Evolutionary conservation across 2,329 filamentous ascomycete species (phyloP).

Genomic region (Nigrospora oryzae): DNA sequence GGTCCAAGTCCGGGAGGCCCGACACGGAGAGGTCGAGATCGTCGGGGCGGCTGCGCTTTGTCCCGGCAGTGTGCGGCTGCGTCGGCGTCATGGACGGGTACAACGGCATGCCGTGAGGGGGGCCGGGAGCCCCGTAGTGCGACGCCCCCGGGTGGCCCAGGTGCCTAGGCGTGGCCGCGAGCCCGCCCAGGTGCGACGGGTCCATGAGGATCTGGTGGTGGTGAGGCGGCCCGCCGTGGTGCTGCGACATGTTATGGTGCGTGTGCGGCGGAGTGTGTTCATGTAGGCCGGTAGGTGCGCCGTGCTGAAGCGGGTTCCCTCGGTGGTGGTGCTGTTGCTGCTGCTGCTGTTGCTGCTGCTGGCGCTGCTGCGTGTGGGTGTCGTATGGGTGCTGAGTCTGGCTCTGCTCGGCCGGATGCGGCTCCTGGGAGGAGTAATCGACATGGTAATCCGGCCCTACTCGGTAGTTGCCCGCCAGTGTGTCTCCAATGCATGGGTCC

Average conservation of each 20-base stretch:
- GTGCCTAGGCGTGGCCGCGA: constrained; percentile 32
- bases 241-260: constrained; percentile 31
- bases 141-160: constrained; percentile 42
- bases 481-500: constrained; percentile 64
- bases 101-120: constrained; percentile 38
- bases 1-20: constrained; percentile 42
- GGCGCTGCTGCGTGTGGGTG: constrained; percentile 17
- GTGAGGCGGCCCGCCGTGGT: constrained; percentile 32
- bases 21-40: constrained; percentile 48
- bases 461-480: constrained; percentile 68
- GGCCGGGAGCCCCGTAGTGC: constrained; percentile 41
- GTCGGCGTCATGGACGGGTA: constrained; percentile 40
- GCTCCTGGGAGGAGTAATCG: constrained; percentile 63
- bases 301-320: constrained; percentile 40
- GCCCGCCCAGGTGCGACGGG: constrained; percentile 43
- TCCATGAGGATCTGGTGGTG: constrained; percentile 50
- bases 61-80: constrained; percentile 21
- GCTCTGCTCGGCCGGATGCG: constrained; percentile 55
- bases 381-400: constrained; percentile 59
- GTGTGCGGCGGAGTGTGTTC: constrained; percentile 29
- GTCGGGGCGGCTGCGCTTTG: constrained; percentile 48
- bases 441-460: constrained; percentile 63
- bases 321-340: constrained; percentile 29
- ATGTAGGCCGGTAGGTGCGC: constrained; percentile 35
- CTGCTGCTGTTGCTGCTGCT: constrained; percentile 14